Base-by-base conservation (phyloP, 2,329 filamentous ascomycete species). In the Seiridium cupressi region DNA sequence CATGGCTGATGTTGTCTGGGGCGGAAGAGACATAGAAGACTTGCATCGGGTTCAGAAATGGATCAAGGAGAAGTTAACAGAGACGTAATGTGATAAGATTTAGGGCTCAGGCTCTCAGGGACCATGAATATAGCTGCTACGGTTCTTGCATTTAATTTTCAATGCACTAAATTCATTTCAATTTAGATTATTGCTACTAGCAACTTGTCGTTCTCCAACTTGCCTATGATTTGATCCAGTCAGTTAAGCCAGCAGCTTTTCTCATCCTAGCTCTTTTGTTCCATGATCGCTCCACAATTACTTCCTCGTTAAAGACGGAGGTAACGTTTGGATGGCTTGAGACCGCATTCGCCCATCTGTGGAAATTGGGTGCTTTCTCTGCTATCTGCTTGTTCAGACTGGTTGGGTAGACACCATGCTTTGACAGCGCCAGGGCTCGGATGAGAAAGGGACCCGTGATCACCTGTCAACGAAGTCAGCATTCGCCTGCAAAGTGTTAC, bases 1-100 rank as follows among this genome's bases (percentile, higher is more conserved):
- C 34, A 68, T 68, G 66, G 66, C 66, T 6, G 66, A 68, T 47
- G 61, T 68, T 8, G 51, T 67, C 8, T 68, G 66, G 66, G 66
- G 66, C 18, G 66, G 61, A 11, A 59, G 60, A 34, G 62, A 62
- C 31, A 44, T 55, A 13, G 46, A 51, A 3, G 57, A 67, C 44
- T 35, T 68, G 36, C 51, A 47, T 2, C 61, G 59, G 5, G 40
- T 66, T 9, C 58, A 65, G 35, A 40, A 26, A 8, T 60, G 46
- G 57, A 60, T 62, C 26, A 56, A 46, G 18, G 31, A 13, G 49
- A 58, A n/a, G 6, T 44, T 63, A 10, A 54, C 56, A 32, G 31
- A 46, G 10, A 34, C 46, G 3, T 35, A 11, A 49, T 42, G 38
- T 42, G 38, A 42, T 42, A 13, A 42, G 2, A 26, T 26, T 26